A percentile compares a stretch with the other conserved stretches of the same genome.
These are phyloP conservation scores for Tolypocladium paradoxum DNA, from an alignment of 2,329 filamentous ascomycete species.

Conservation along the genomic window DNA sequence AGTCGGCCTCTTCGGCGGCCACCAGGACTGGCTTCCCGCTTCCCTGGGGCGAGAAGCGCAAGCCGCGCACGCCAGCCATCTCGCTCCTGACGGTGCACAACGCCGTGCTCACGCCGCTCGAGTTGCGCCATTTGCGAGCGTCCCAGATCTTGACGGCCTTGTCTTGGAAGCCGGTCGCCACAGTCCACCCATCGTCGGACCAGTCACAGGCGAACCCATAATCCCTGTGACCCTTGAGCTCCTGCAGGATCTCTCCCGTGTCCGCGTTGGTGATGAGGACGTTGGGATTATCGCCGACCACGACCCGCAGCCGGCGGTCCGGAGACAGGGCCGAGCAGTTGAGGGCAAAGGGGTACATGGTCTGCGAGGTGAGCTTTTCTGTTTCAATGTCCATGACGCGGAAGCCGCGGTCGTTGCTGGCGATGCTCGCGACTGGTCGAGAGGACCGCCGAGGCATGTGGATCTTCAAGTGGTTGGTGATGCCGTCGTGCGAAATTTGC, in stretches of 20 bases:
- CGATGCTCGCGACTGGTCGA: constrained; percentile 45
- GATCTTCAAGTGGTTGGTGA: constrained; percentile 55
- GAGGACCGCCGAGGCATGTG: constrained; percentile 41
- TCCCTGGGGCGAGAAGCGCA: constrained; percentile 63
- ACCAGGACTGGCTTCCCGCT: constrained; percentile 57
- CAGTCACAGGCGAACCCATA: constrained; percentile 70
- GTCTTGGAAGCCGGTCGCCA: constrained; percentile 71
- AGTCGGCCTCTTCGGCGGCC: constrained; percentile 67
- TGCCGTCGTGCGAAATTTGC: constrained; percentile 39
- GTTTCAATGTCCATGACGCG: constrained; percentile 48
- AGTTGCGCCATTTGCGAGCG: constrained; percentile 54
- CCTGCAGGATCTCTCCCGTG: constrained; percentile 45
- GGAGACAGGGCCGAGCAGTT: constrained; percentile 67
- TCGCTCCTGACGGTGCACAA: constrained; percentile 49
- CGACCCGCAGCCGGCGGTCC: constrained; percentile 57
- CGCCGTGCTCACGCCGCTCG: constrained; percentile 34
- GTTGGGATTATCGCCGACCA: constrained; percentile 59
- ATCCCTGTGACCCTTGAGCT: constrained; percentile 54
- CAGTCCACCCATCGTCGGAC: constrained; percentile 65
- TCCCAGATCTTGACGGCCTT: constrained; percentile 66
- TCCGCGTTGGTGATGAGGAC: constrained; percentile 61
- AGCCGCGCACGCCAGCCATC: constrained; percentile 57
- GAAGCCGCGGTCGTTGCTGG: constrained; percentile 51
- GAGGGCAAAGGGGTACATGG: constrained; percentile 47
- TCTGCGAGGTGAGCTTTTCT: constrained; percentile 44